phyloP scores from a whole-genome alignment of 176 grass and related monocot genomes.

The Metroxylon sagu region DNA sequence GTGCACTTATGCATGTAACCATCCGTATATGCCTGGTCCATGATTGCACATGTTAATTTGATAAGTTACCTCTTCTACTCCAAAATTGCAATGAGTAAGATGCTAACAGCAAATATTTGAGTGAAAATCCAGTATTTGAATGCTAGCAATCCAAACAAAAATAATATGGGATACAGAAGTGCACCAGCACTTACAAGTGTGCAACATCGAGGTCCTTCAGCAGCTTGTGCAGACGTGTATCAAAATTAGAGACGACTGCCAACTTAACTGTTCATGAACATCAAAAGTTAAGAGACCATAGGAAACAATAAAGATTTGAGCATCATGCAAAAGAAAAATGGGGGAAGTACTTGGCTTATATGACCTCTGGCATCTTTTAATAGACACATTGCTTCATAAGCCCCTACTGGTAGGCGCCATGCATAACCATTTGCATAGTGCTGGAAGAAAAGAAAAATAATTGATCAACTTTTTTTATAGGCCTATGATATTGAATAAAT shows the following conservation, averaged over 20 bases:
- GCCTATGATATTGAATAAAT: too few relatives aligned
- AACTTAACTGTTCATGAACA: constrained; percentile 74
- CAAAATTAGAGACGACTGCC: constrained; percentile 88
- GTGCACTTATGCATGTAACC: too few relatives aligned
- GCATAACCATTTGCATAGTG: constrained; percentile 70
- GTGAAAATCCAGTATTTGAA: too few relatives aligned
- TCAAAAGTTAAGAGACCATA: constrained; percentile 10
- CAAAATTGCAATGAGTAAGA: too few relatives aligned
- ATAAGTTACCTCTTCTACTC: too few relatives aligned
- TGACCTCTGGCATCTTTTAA: constrained; percentile 81
- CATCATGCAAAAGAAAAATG: constrained; percentile 11
- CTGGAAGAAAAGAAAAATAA: constrained; percentile 23
- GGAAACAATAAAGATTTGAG: constrained; percentile 1
- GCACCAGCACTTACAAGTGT: constrained; percentile 42
- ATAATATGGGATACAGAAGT: background rate
- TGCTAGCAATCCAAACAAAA: too few relatives aligned
- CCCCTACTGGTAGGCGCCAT: constrained; percentile 51
- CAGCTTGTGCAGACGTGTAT: constrained; percentile 65
- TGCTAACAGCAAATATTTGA: too few relatives aligned
- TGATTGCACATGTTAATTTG: too few relatives aligned
- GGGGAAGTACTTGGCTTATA: constrained; percentile 23
- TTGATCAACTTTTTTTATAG: too few relatives aligned
- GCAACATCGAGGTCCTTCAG: constrained; percentile 62
- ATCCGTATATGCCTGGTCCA: too few relatives aligned
- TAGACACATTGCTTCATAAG: constrained; percentile 38